Conservation (phyloP, 2,329 filamentous ascomycete genomes). For the Penicillium sumatraense region DNA sequence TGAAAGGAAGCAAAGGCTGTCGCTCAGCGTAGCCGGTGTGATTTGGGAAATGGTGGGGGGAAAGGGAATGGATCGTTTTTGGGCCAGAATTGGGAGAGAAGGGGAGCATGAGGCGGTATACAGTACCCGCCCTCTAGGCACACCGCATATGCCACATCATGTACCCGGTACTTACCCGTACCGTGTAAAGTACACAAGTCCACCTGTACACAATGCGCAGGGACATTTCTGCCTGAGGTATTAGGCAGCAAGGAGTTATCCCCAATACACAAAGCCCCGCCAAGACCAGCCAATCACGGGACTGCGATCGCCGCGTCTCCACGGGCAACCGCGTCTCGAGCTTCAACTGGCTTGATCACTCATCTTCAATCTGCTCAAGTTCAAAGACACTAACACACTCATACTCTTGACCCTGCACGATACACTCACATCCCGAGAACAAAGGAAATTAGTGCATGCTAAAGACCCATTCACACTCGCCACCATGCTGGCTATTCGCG, state of each 20-base stretch:
- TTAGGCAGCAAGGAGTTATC: neutral
- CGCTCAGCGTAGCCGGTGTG: constrained; percentile 42
- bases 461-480: constrained; percentile 20
- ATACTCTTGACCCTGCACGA: no score
- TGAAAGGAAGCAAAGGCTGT: constrained; percentile 41
- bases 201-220: neutral
- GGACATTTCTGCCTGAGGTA: neutral
- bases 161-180: constrained; percentile 19
- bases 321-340: constrained; percentile 39
- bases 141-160: constrained; percentile 8
- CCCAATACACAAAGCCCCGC: constrained; percentile 10
- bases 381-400: neutral
- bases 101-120: constrained; percentile 20
- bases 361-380: constrained; percentile 16
- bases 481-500: constrained; percentile 75
- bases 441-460: no score
- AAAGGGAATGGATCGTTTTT: constrained; percentile 12
- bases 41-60: constrained; percentile 18
- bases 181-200: neutral
- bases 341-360: neutral
- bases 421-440: no score
- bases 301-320: constrained; percentile 36
- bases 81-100: constrained; percentile 27
- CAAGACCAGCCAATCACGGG: constrained; percentile 25
- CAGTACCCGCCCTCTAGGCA: constrained; percentile 12